These are phyloP conservation scores for Oxytropis ochrocephala DNA, from an alignment of 306 rosid genomes.

Conservation along the genomic window DNA sequence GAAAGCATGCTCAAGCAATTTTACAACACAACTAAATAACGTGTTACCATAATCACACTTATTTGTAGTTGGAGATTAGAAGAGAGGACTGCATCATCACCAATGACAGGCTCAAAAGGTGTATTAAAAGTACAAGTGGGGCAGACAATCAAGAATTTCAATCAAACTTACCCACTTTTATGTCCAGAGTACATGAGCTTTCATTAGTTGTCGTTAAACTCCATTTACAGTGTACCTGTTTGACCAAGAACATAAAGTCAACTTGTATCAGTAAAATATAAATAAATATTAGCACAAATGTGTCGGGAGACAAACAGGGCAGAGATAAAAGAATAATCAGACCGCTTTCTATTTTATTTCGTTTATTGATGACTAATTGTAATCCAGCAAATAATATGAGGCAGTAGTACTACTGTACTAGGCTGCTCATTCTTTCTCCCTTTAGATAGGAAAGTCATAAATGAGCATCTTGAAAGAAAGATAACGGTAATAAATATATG, in stretches of 20 bases:
- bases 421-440: background rate
- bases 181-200: constrained; percentile 62
- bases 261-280: background rate
- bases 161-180: constrained; percentile 78
- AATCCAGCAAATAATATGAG: background rate
- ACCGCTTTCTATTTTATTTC: constrained; percentile 3
- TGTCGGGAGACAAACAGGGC: background rate
- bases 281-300: constrained; percentile 12
- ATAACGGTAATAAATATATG: too few relatives aligned
- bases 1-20: background rate
- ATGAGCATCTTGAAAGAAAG: background rate
- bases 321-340: background rate
- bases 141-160: constrained; percentile 6
- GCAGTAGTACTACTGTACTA: background rate
- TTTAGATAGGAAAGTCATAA: background rate
- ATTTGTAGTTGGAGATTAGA: background rate
- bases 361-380: background rate
- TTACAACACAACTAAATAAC: background rate
- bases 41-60: background rate
- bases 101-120: too few relatives aligned
- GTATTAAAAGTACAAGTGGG: background rate
- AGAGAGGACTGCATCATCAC: background rate
- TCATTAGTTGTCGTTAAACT: constrained; percentile 45
- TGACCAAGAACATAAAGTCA: constrained; percentile 23
- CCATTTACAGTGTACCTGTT: constrained; percentile 92